Evolutionary conservation across 1,284 basidiomycete species (phyloP).

Genomic region (Abortiporus biennis): DNA sequence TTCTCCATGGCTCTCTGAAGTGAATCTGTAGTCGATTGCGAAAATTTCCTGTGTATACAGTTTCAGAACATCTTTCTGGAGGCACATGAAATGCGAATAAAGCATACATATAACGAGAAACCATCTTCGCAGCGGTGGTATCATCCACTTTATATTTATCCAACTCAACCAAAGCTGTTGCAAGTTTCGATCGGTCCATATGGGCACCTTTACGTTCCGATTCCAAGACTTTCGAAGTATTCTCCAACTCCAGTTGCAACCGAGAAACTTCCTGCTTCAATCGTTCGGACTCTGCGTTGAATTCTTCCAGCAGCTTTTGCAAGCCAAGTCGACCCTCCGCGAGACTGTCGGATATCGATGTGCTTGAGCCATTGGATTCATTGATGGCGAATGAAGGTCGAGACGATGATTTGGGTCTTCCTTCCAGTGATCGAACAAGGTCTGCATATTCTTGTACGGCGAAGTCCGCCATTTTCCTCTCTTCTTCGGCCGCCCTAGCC

Average conservation of each 20-base stretch:
- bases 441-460: slow-evolving; percentile 66
- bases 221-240: slow-evolving; percentile 35
- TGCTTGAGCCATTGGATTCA: slow-evolving; percentile 14
- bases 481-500: slow-evolving; percentile 44
- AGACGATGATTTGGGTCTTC: slow-evolving; percentile 22
- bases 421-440: slow-evolving; percentile 57
- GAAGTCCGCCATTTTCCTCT: slow-evolving; percentile 53
- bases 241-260: slow-evolving; percentile 39
- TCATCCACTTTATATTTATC: slow-evolving; percentile 66
- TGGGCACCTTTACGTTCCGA: slow-evolving; percentile 40
- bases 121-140: slow-evolving; percentile 75
- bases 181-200: slow-evolving; percentile 39
- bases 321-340: slow-evolving; percentile 42
- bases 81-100: slow-evolving; percentile 1
- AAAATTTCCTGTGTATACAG: slow-evolving; percentile 69
- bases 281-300: slow-evolving; percentile 39
- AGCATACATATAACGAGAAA: slow-evolving; percentile 80
- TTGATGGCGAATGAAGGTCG: slow-evolving; percentile 12
- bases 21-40: slow-evolving; percentile 69
- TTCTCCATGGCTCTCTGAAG: slow-evolving; percentile 63
- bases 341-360: slow-evolving; percentile 35
- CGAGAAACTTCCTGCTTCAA: slow-evolving; percentile 40
- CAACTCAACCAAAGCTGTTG: slow-evolving; percentile 46
- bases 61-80: not conserved
- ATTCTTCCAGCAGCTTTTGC: slow-evolving; percentile 44